Conservation (phyloP, 495 filamentous ascomycete genomes). For the Sabuloglossum arenarium region DNA sequence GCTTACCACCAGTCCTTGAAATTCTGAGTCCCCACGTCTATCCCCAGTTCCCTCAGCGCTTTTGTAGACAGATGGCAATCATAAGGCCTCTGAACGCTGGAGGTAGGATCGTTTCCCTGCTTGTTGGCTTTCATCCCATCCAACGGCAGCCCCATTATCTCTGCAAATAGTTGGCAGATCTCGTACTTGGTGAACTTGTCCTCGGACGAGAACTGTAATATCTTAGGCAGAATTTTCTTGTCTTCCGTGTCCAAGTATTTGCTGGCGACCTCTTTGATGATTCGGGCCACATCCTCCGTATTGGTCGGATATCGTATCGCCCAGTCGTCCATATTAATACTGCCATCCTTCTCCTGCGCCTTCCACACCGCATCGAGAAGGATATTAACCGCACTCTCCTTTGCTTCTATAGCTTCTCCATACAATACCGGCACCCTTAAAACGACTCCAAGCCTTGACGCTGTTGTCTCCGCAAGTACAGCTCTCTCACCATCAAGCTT, state of each 20-base stretch:
- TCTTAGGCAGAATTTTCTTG: slow-evolving; percentile 32
- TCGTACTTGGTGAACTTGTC: slow-evolving; percentile 80
- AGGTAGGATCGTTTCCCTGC: slow-evolving; percentile 55
- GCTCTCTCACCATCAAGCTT: slow-evolving; percentile 71
- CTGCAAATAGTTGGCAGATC: slow-evolving; percentile 61
- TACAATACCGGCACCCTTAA: slow-evolving; percentile 82
- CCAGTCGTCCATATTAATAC: slow-evolving; percentile 75
- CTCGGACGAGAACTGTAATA: slow-evolving; percentile 78
- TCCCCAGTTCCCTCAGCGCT: slow-evolving; percentile 50
- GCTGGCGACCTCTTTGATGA: slow-evolving; percentile 46
- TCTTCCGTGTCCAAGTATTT: slow-evolving; percentile 35
- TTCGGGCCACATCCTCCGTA: slow-evolving; percentile 74
- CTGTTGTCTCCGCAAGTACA: slow-evolving; percentile 35
- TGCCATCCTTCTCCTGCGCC: slow-evolving; percentile 25
- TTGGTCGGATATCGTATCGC: slow-evolving; percentile 66
- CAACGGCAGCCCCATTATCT: slow-evolving; percentile 61
- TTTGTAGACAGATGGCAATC: slow-evolving; percentile 75
- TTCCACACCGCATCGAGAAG: slow-evolving; percentile 55
- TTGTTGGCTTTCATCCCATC: slow-evolving; percentile 48
- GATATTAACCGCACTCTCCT: slow-evolving; percentile 67
- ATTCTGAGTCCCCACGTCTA: slow-evolving; percentile 53
- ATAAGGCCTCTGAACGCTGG: slow-evolving; percentile 60
- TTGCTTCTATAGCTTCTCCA: slow-evolving; percentile 37
- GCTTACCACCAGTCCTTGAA: slow-evolving; percentile 75
- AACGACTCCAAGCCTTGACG: slow-evolving; percentile 37